Evolutionary conservation across 495 filamentous ascomycete species (phyloP).

Genomic region (Hypomontagnella monticulosa): DNA sequence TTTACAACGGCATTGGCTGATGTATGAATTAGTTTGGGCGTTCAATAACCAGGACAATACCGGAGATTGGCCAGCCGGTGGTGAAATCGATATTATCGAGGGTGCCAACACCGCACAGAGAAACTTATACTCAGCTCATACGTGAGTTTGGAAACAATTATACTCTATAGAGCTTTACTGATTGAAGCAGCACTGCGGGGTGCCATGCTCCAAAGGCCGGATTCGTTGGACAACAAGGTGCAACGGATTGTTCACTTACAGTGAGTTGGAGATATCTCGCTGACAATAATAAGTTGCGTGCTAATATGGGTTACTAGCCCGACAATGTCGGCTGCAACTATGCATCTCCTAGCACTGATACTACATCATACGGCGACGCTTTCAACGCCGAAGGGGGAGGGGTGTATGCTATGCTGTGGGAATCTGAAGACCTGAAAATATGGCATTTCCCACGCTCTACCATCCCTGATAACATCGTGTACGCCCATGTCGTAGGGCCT

Average conservation of each 20-base stretch:
- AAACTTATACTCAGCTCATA: slow-evolving; percentile 77
- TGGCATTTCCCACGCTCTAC: slow-evolving; percentile 72
- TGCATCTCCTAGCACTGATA: slow-evolving; percentile 38
- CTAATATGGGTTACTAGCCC: slow-evolving; percentile 19
- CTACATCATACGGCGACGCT: slow-evolving; percentile 63
- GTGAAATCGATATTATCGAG: slow-evolving; percentile 88
- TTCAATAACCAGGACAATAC: slow-evolving; percentile 48
- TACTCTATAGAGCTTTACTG: slow-evolving; percentile 57
- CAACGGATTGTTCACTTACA: slow-evolving; percentile 33
- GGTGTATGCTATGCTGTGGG: slow-evolving; percentile 73
- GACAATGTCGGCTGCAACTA: slow-evolving; percentile 42
- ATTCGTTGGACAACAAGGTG: slow-evolving; percentile 45
- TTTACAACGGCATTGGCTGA: slow-evolving; percentile 18
- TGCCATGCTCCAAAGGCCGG: slow-evolving; percentile 47
- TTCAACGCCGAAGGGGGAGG: slow-evolving; percentile 76
- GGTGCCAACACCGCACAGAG: slow-evolving; percentile 70
- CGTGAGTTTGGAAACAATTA: slow-evolving; percentile 42
- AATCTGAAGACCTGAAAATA: slow-evolving; percentile 67
- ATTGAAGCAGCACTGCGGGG: slow-evolving; percentile 57
- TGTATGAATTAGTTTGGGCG: slow-evolving; percentile 43
- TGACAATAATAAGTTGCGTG: not conserved
- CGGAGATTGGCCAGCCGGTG: slow-evolving; percentile 68
- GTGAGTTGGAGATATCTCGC: slow-evolving; percentile 21
- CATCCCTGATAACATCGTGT: slow-evolving; percentile 67
- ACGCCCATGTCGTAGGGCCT: slow-evolving; percentile 58